Evolutionary conservation across 306 rosid species (phyloP).

Genomic region (Coriaria nepalensis): DNA sequence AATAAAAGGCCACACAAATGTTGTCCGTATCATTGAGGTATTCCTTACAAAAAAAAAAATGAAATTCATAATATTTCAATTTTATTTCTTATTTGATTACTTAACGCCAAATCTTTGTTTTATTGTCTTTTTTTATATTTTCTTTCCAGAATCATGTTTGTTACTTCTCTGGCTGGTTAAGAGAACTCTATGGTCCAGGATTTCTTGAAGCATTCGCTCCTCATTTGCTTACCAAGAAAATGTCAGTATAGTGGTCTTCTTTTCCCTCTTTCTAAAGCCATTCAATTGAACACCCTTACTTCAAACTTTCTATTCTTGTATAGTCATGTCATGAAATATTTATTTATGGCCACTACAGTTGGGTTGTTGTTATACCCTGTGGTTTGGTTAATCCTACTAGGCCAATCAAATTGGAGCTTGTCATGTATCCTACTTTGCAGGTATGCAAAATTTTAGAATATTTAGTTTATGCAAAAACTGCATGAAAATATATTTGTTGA

Average conservation of each 20-base stretch:
- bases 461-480: too few species aligned
- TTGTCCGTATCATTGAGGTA: slow-evolving; percentile 20
- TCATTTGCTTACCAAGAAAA: slow-evolving; percentile 8
- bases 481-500: too few species aligned
- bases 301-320: too few species aligned
- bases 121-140: slow-evolving; percentile 3
- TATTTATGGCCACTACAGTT: too few species aligned
- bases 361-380: slow-evolving; percentile 17
- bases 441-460: too few species aligned
- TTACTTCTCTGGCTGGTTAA: slow-evolving; percentile 16
- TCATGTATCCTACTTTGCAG: slow-evolving; percentile 6
- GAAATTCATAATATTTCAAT: too few species aligned
- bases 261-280: background rate
- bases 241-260: slow-evolving; percentile 3
- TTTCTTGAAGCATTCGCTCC: slow-evolving; percentile 15
- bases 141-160: slow-evolving; percentile 20
- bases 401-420: slow-evolving; percentile 18
- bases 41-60: too few species aligned
- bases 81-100: background rate
- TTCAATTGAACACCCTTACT: too few species aligned
- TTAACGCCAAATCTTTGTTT: too few species aligned
- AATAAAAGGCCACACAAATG: slow-evolving; percentile 1
- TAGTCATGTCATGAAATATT: too few species aligned
- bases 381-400: slow-evolving; percentile 1
- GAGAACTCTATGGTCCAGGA: slow-evolving; percentile 15